Evolutionary conservation across 768 basidiomycete species (phyloP).

Genomic region (Collybia mongolica): DNA sequence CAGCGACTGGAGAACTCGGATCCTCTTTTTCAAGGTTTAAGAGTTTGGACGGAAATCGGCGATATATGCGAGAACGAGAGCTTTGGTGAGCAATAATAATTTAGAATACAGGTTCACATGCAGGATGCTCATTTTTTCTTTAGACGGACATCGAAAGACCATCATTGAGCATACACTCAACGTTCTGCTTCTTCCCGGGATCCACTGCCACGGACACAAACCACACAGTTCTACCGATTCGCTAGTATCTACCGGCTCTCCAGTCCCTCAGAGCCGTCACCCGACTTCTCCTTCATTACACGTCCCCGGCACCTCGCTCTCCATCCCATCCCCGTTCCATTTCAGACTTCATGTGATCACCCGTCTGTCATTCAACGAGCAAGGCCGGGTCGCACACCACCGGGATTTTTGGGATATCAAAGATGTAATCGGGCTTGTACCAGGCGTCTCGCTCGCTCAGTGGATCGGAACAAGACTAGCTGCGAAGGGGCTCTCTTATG

Average conservation of each 20-base stretch:
- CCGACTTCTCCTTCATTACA: constrained; percentile 47
- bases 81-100: constrained; percentile 50
- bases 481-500: constrained; percentile 53
- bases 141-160: constrained; percentile 72
- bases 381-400: constrained; percentile 77
- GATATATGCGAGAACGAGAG: constrained; percentile 78
- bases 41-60: constrained; percentile 73
- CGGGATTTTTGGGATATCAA: constrained; percentile 81
- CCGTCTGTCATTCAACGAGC: constrained; percentile 76
- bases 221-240: constrained; percentile 34
- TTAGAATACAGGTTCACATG: not conserved
- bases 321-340: constrained; percentile 70
- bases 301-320: constrained; percentile 56
- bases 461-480: constrained; percentile 68
- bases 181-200: constrained; percentile 70
- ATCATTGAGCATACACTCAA: constrained; percentile 83
- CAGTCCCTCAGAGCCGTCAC: constrained; percentile 30
- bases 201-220: constrained; percentile 49
- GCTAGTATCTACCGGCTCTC: constrained; percentile 31
- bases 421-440: constrained; percentile 72
- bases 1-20: constrained; percentile 24
- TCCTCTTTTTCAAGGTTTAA: constrained; percentile 60
- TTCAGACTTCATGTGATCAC: constrained; percentile 71
- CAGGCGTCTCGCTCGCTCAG: constrained; percentile 63
- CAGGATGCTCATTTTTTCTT: not conserved